Base-by-base conservation (phyloP, 148 eudicot species). In the Dysphania ambrosioides region DNA sequence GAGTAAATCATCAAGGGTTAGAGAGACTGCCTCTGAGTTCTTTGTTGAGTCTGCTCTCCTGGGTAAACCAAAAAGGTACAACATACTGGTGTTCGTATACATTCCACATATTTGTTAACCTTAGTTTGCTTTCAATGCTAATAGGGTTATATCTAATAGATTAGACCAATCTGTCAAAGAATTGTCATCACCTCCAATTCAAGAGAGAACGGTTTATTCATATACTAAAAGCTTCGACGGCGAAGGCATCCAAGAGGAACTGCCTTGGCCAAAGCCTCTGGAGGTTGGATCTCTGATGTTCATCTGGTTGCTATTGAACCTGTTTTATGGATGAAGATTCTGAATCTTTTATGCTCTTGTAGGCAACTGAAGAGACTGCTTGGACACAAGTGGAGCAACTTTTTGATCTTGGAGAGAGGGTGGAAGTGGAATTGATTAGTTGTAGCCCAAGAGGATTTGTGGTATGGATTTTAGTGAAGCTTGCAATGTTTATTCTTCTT, bases 401-500 rank as follows among this genome's bases (percentile, higher is more conserved):
- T 79, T 79, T 79, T 70, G 83, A 77, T 76, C 78, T 80, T 34
- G 88, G 88, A 68, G 87, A 79, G 63, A 90, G 88, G 81, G 87
- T 77, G 80, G 92, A 89, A 70, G 94, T 90, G 65, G 97, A 95
- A 78, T 29, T 92, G 74, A 88, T 92, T 76, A 92, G 92, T 79
- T 86, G 88, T 77, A 92, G 93, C 81, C 80, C 89, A 68, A 82
- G 97, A 83, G 99, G 99, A 74, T 95, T 86, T 83, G 91, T 81
- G 87, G 99, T 95, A 88, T 70, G 89, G 59, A 41, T 76, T 27
- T 38, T 44, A 75, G 36, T 41, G 42, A 38, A 56, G 44, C 47
- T 71, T 24, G 23, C 35, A 21, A 8, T 58, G 18, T 15, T 70
- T 13, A 8, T 27, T 49, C 34, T 78, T 76, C 32, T 56, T 13